Evolutionary conservation across 352 stramenopile species (phyloP), one percentile per base, ranked within the genome.

Genomic region (Blastocystis sp.): DNA sequence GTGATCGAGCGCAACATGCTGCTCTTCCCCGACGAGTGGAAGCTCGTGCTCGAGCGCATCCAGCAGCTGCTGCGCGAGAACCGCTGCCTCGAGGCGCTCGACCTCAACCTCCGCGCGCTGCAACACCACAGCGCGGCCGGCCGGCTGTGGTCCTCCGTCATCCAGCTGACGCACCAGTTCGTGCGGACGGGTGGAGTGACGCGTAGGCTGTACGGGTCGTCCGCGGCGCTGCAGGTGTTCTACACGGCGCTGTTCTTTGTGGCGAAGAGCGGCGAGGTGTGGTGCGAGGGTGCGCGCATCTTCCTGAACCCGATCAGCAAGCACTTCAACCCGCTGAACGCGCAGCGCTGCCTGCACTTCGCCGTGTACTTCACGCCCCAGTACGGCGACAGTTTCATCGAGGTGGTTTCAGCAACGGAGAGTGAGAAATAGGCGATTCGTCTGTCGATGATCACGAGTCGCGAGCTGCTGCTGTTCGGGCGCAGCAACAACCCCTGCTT

Each of bases 341-440:
- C 93, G 69, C 89, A 90, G 3, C 90, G 91, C 40, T 93, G 94
- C 87, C 89, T 96, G 21, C 90, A 89, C 54, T 97, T 96, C 92
- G 94, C 94, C 42, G 92, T 94, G 57, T 92, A 93, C 89, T 97
- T 97, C 89, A 34, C 28, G 28, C 28, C 28, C 28, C 28, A 34
- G 28, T 34, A 34, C 28, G 28, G 28, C 28, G 28, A 34, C 28
- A 34, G 28, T 34, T 34, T 34, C 28, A 34, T 34, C 28, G 28
- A 34, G 28, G 28, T 34, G 96, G 93, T 14, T 93, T 93, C 43
- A 93, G 96, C 89, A 96, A 95, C 87, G 94, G 94, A 38, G 94
- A 96, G 21, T 62, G 54, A 61, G 21, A 61, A 61, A 61, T n/a
- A 81, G 71, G 48, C 71, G 17, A 64, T 81, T 65, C 71, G 71